These are phyloP conservation scores for Penicillium waksmanii DNA, from an alignment of 495 filamentous ascomycete species.

Conservation along the genomic window DNA sequence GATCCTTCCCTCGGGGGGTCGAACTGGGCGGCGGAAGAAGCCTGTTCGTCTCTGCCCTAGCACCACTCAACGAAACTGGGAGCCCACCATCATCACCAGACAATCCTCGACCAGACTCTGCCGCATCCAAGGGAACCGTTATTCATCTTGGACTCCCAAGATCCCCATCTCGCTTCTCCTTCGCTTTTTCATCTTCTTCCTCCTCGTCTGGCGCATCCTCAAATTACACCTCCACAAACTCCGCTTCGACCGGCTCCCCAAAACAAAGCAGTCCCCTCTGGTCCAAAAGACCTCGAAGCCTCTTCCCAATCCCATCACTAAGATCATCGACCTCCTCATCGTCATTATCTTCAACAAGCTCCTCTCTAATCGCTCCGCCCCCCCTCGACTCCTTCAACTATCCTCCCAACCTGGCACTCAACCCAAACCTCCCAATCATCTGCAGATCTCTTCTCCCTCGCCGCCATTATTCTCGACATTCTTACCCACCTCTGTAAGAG, in stretches of 20 bases:
- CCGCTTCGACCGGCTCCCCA: constrained; percentile 9
- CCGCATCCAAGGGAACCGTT: constrained; percentile 44
- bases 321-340: constrained; percentile 36
- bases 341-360: constrained; percentile 13
- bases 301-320: constrained; percentile 42
- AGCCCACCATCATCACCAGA: constrained; percentile 27
- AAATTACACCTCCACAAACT: constrained; percentile 14
- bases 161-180: constrained; percentile 44
- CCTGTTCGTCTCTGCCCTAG: constrained; percentile 27
- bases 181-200: constrained; percentile 42
- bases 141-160: constrained; percentile 40
- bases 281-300: constrained; percentile 27
- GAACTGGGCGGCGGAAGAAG: constrained; percentile 43
- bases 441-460: constrained; percentile 49
- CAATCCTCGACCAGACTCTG: constrained; percentile 35
- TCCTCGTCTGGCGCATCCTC: constrained; percentile 25
- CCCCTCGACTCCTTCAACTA: constrained; percentile 15
- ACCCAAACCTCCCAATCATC: constrained; percentile 36
- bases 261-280: constrained; percentile 26
- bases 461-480: constrained; percentile 63
- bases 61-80: constrained; percentile 24
- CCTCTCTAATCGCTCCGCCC: constrained; percentile 7
- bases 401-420: constrained; percentile 51
- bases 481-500: constrained; percentile 81
- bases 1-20: constrained; percentile 50